Evolutionary conservation across 495 filamentous ascomycete genomes (phyloP), one percentile per base, ranked within the genome.

Genomic region (Cetradonia linearis): DNA sequence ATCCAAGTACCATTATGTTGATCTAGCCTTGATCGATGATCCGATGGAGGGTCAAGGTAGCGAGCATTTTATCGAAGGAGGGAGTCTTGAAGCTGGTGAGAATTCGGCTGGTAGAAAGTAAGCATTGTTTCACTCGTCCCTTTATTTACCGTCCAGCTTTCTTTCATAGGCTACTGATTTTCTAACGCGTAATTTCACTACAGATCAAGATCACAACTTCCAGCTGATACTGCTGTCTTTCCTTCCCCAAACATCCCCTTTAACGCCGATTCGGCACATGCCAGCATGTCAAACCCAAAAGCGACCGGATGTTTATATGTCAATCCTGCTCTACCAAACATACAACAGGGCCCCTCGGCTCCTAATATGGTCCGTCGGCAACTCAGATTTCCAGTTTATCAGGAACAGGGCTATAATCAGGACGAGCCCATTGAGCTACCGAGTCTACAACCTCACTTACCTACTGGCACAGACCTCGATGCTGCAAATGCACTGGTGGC

Each of bases 1-100:
- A 73, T 97, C 94, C 6, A 98, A 98, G 70, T 98, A 98, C 70
- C 94, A 98, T 68, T 98, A 98, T 68, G 89, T 93, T 48, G 88
- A 92, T 69, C 83, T 96, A 68, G 83, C 81, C 3, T 77, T 96
- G 36, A 78, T 75, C 25, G 82, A 86, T 34, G 84, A 86, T 53
- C 28, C 38, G 10, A 42, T 23, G n/a, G 59, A 56, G 13, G 42
- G 59, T 55, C 59, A 55, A 9, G 20, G 9, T 47, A 38, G 31
- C 31, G 59, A 61, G 38, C 50, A 55, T 23, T 46, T 61, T 36
- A 50, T 11, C 55, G 38, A 55, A 33, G 38, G 3, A 18, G 50
- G 40, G 38, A 42, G 28, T 14, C 4, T 42, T 54, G 52, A 8
- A 55, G 38, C n/a, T 38, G 27, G 25, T 27, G 38, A 61, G 14